Evolutionary conservation across 2,329 filamentous ascomycete genomes (phyloP).

Genomic region (Claviceps sp.): DNA sequence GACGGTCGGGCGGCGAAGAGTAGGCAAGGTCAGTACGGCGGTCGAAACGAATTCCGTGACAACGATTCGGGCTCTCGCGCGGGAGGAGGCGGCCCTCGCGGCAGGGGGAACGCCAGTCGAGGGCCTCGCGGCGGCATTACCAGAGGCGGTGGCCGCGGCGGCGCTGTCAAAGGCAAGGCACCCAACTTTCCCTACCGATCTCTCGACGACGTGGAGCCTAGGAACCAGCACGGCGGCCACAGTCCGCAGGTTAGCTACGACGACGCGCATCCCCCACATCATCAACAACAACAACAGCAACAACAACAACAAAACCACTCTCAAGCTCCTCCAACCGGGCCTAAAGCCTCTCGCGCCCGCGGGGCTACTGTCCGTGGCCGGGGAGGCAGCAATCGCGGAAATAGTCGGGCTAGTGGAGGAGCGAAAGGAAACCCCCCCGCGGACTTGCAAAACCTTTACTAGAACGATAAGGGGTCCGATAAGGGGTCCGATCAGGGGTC

Average conservation of each 20-base stretch:
- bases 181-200: slow-evolving; percentile 48
- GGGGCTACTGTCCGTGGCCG: neutral
- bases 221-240: slow-evolving; percentile 30
- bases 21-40: slow-evolving; percentile 19
- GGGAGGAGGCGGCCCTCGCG: slow-evolving; percentile 18
- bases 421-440: slow-evolving; percentile 13
- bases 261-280: slow-evolving; percentile 20
- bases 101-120: slow-evolving; percentile 24
- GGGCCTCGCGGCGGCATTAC: slow-evolving; percentile 26
- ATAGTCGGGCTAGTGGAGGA: slow-evolving; percentile 13
- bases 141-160: slow-evolving; percentile 24
- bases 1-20: slow-evolving; percentile 26
- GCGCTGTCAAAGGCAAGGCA: slow-evolving; percentile 29
- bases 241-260: slow-evolving; percentile 34
- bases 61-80: slow-evolving; percentile 24
- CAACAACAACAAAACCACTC: slow-evolving; percentile 7
- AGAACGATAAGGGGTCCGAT: neutral
- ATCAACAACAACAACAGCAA: slow-evolving; percentile 7
- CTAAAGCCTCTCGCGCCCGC: slow-evolving; percentile 3
- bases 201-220: slow-evolving; percentile 49
- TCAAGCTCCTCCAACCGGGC: slow-evolving; percentile 9
- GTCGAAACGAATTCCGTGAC: slow-evolving; percentile 27
- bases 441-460: slow-evolving; percentile 30
- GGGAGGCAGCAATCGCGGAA: slow-evolving; percentile 8
- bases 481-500: neutral